Evolutionary conservation across 2,329 filamentous ascomycete species (phyloP), one percentile per base, ranked within the genome.

Genomic region (Bipolaris zeicola): DNA sequence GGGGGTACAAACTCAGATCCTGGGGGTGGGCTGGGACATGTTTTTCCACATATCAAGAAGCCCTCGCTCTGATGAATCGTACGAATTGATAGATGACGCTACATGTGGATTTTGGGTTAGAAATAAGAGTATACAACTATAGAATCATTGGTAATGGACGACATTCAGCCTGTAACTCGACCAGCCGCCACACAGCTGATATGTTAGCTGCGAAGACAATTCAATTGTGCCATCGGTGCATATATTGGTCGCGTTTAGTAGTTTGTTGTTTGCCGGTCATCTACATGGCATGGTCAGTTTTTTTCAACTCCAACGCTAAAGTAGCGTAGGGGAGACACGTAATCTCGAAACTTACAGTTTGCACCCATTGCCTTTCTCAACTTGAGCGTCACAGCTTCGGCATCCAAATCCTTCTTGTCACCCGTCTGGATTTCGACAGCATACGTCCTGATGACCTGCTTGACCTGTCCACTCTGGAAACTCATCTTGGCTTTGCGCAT

Each of bases 401-500:
- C 85, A 16, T 84, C 82, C 52, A 90, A 73, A 68, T 90, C 88
- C 26, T 76, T 75, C 74, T 78, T 81, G 65, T 88, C 85, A 58
- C 80, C 78, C 2, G 86, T 85, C 67, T 88, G 85, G 47, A 90
- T 80, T 68, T 86, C 82, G 57, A 89, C 83, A 72, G 85, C 87
- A 72, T 89, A 85, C 70, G 89, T 87, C n/a, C 78, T 73, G 61
- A 90, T 79, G 6, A 84, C 82, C 66, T 78, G 79, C 81, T 88
- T 89, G 61, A 90, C 87, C 58, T 82, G 82, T 51, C 85, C 86
- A 71, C 82, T 84, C 81, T 89, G 87, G 71, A 89, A 85, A 69
- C 83, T 85, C 62, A 89, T 87, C 63, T 87, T 82, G 8, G 87
- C 87, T 75, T 88, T 89, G 64, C 87, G 82, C 87, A 90, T 89